These are phyloP conservation scores for Artomyces pyxidatus DNA, from an alignment of 768 basidiomycete species.

Conservation along the genomic window DNA sequence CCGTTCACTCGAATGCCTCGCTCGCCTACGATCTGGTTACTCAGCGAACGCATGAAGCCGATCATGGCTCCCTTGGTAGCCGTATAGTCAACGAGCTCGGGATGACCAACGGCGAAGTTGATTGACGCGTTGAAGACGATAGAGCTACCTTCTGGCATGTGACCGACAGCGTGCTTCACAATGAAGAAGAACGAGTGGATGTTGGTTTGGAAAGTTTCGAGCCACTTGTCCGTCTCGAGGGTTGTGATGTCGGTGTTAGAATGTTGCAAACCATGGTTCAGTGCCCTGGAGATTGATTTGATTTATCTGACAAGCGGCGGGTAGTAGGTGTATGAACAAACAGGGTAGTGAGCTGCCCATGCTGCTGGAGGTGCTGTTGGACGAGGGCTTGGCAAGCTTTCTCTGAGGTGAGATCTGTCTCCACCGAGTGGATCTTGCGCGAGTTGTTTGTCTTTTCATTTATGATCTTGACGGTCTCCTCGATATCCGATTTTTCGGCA, in stretches of 20 bases:
- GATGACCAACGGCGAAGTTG: slow-evolving; percentile 37
- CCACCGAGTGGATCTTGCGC: slow-evolving; percentile 28
- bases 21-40: slow-evolving; percentile 42
- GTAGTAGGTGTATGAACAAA: slow-evolving; percentile 14
- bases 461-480: slow-evolving; percentile 30
- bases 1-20: slow-evolving; percentile 41
- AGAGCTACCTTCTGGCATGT: slow-evolving; percentile 30
- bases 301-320: not conserved
- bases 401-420: slow-evolving; percentile 33
- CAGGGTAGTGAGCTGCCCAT: slow-evolving; percentile 32
- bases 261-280: slow-evolving; percentile 39
- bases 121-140: slow-evolving; percentile 39
- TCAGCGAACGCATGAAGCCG: slow-evolving; percentile 37
- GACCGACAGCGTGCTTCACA: slow-evolving; percentile 36
- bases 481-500: slow-evolving; percentile 33
- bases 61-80: slow-evolving; percentile 48
- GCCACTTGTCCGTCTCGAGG: slow-evolving; percentile 35
- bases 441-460: slow-evolving; percentile 29
- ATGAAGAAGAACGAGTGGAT: slow-evolving; percentile 40
- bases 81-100: slow-evolving; percentile 46
- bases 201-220: slow-evolving; percentile 31
- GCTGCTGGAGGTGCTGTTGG: slow-evolving; percentile 29
- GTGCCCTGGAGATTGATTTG: slow-evolving; percentile 21
- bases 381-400: slow-evolving; percentile 30
- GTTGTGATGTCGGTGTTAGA: slow-evolving; percentile 29